A percentile compares a stretch with the other conserved stretches of the same genome.
These are phyloP conservation scores for Parathielavia hyrcaniae DNA, from an alignment of 495 filamentous ascomycete species.

Conservation along the genomic window DNA sequence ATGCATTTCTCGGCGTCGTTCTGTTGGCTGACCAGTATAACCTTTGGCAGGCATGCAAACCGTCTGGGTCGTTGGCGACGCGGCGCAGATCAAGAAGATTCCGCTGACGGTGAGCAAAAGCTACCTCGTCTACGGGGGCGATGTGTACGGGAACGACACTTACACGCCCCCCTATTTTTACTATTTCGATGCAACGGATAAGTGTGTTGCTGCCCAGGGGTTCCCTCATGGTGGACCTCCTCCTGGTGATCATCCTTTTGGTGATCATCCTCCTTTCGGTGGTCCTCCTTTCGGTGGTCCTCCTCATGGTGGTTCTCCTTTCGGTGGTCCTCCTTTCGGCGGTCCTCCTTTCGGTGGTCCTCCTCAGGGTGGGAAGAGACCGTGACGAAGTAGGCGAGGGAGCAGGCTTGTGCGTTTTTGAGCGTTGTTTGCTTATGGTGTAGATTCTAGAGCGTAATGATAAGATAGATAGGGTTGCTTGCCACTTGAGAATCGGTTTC, in stretches of 20 bases:
- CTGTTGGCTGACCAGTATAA: constrained; percentile 12
- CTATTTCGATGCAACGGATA: constrained; percentile 14
- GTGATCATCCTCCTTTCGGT: too few relatives aligned
- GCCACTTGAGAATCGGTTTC: too few relatives aligned
- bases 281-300: too few relatives aligned
- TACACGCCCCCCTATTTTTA: constrained; percentile 33
- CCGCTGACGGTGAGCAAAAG: constrained; percentile 33
- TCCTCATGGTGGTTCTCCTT: too few relatives aligned
- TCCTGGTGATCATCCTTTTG: background rate
- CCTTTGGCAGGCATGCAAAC: constrained; percentile 42
- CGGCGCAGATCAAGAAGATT: constrained; percentile 35
- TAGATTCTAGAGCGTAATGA: too few relatives aligned
- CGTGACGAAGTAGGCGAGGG: background rate
- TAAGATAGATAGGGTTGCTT: too few relatives aligned
- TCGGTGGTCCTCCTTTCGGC: too few relatives aligned
- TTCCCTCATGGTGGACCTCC: background rate
- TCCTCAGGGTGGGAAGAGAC: too few relatives aligned
- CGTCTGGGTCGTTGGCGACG: constrained; percentile 47
- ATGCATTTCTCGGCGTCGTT: background rate
- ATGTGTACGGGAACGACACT: constrained; percentile 45
- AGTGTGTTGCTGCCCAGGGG: background rate
- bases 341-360: too few relatives aligned
- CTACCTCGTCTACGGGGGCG: constrained; percentile 47
- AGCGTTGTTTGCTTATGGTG: too few relatives aligned
- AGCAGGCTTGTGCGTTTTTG: too few relatives aligned